phyloP scores from a whole-genome alignment of 768 basidiomycete species.

The Xerocomellus chrysenteron region DNA sequence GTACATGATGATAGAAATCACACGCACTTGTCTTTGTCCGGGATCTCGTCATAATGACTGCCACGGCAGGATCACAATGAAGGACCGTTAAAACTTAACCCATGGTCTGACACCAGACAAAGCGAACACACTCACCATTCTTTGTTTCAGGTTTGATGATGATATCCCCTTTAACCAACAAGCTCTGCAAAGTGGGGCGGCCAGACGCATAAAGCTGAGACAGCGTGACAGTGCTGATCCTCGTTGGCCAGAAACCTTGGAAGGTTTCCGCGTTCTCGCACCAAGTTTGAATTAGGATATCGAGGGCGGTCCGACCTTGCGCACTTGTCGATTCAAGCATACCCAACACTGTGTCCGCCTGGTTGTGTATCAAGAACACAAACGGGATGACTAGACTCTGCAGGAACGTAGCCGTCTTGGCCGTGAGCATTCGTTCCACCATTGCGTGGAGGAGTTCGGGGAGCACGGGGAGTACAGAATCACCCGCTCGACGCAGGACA shows the following conservation, averaged over 20 bases:
- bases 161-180: slow-evolving; percentile 89
- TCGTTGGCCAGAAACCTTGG: slow-evolving; percentile 92
- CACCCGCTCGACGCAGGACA: slow-evolving; percentile 79
- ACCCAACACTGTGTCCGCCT: slow-evolving; percentile 74
- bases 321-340: slow-evolving; percentile 70
- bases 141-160: slow-evolving; percentile 78
- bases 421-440: slow-evolving; percentile 74
- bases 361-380: slow-evolving; percentile 87
- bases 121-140: slow-evolving; percentile 58
- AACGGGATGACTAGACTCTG: slow-evolving; percentile 94
- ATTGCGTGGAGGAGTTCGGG: slow-evolving; percentile 86
- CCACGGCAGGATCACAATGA: slow-evolving; percentile 24
- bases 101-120: slow-evolving; percentile 6
- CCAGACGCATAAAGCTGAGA: slow-evolving; percentile 67
- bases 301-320: slow-evolving; percentile 65
- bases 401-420: slow-evolving; percentile 87
- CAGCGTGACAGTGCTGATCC: slow-evolving; percentile 82
- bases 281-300: slow-evolving; percentile 90
- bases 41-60: slow-evolving; percentile 97
- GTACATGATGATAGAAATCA: slow-evolving; percentile 4
- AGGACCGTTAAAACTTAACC: slow-evolving; percentile 13
- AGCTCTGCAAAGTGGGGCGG: slow-evolving; percentile 60
- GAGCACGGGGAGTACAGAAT: slow-evolving; percentile 77
- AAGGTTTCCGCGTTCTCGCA: slow-evolving; percentile 93
- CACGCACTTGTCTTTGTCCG: slow-evolving; percentile 79